Evolutionary conservation across 2,329 filamentous ascomycete species (phyloP).

Genomic region (Hypoxylon sp.): DNA sequence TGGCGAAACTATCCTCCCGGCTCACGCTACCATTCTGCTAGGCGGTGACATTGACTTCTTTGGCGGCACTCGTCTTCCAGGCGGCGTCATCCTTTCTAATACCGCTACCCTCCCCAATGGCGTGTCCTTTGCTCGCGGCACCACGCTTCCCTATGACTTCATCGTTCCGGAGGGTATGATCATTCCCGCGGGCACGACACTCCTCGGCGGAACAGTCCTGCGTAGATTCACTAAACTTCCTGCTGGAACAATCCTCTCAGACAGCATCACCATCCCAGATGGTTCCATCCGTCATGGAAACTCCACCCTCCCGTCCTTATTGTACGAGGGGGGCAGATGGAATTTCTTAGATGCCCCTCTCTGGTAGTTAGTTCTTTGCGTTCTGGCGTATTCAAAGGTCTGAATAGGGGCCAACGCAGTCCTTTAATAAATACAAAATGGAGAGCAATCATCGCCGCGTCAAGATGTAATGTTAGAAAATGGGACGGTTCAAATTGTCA

Average conservation of each 20-base stretch:
- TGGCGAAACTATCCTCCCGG: neutral
- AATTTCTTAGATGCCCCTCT: too few relatives aligned
- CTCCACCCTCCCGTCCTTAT: neutral
- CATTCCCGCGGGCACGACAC: neutral
- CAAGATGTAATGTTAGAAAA: neutral
- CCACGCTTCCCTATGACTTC: neutral
- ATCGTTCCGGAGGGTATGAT: neutral
- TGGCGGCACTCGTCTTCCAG: neutral
- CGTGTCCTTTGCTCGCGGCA: neutral
- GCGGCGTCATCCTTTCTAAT: neutral
- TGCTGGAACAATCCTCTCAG: neutral
- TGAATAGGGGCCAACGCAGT: neutral
- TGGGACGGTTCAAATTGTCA: neutral
- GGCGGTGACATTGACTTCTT: neutral
- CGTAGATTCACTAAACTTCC: neutral
- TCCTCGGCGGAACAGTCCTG: neutral
- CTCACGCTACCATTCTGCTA: neutral
- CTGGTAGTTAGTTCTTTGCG: neutral
- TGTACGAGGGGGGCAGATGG: too few relatives aligned
- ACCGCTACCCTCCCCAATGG: neutral
- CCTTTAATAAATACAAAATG: neutral
- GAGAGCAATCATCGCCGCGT: neutral
- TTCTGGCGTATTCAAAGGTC: neutral
- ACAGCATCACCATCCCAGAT: neutral
- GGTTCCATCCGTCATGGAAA: neutral